Evolutionary conservation across 305 asterid genomes (phyloP).

Genomic region (Stenogyne calaminthoides): DNA sequence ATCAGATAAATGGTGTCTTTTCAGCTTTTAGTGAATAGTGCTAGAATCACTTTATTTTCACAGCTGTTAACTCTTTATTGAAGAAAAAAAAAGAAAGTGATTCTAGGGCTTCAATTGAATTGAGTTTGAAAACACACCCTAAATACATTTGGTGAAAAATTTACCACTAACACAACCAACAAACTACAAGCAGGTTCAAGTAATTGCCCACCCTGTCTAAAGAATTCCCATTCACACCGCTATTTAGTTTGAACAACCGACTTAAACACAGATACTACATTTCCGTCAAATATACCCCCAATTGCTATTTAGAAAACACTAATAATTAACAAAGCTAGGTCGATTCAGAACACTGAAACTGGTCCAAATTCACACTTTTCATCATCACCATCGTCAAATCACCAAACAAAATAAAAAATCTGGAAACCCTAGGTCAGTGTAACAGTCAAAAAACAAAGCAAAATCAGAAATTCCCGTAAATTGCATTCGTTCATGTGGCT

Average conservation of each 20-base stretch:
- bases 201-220: not conserved
- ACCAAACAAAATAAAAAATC: not conserved
- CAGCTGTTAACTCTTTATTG: no score
- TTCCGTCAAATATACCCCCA: not conserved
- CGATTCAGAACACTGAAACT: slow-evolving; percentile 13
- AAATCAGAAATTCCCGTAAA: not conserved
- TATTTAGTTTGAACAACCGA: slow-evolving; percentile 2
- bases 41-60: no score
- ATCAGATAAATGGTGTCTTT: not conserved
- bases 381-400: slow-evolving; percentile 25
- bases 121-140: not conserved
- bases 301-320: not conserved
- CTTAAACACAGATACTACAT: not conserved
- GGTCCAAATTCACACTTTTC: not conserved
- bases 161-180: not conserved
- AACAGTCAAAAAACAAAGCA: not conserved
- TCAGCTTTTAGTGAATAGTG: no score
- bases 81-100: no score
- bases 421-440: slow-evolving; percentile 13
- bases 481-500: not conserved
- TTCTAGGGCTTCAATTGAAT: no score
- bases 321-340: not conserved
- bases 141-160: not conserved
- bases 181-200: not conserved
- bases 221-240: not conserved